A percentile compares a stretch with the other conserved stretches of the same genome.
These are phyloP conservation scores for Bassia scoparia DNA, from an alignment of 148 eudicot genomes.

Conservation along the genomic window DNA sequence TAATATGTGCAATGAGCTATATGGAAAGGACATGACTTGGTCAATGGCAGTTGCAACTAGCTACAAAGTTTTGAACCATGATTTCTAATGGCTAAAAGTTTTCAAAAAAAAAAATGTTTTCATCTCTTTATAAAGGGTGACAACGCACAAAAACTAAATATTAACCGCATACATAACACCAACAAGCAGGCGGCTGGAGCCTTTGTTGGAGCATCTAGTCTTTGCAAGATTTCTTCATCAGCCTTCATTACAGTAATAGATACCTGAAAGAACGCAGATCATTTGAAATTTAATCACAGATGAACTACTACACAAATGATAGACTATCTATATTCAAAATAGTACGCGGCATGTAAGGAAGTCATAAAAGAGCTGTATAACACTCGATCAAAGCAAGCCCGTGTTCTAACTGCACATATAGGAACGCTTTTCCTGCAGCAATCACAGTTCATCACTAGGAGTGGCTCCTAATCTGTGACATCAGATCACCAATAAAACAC, in stretches of 20 bases:
- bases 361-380: constrained; percentile 97
- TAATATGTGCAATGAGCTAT: constrained; percentile 26
- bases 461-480: constrained; percentile 84
- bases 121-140: constrained; percentile 5
- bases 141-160: background rate
- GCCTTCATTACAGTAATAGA: constrained; percentile 89
- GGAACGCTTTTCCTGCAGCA: constrained; percentile 95
- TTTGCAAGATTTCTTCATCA: constrained; percentile 60
- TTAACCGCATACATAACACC: constrained; percentile 55
- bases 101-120: background rate
- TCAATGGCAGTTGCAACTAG: background rate
- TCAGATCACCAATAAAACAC: constrained; percentile 10
- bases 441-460: constrained; percentile 85
- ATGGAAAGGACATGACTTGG: background rate
- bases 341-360: constrained; percentile 90
- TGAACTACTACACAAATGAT: background rate
- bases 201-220: constrained; percentile 83
- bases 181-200: constrained; percentile 95
- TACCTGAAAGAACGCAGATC: constrained; percentile 48
- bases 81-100: background rate
- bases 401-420: constrained; percentile 82
- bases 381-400: constrained; percentile 95
- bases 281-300: constrained; percentile 18
- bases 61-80: background rate
- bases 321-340: constrained; percentile 12